These are phyloP conservation scores for Sclerotinia trifoliorum DNA, from an alignment of 2,329 filamentous ascomycete species.

Conservation along the genomic window DNA sequence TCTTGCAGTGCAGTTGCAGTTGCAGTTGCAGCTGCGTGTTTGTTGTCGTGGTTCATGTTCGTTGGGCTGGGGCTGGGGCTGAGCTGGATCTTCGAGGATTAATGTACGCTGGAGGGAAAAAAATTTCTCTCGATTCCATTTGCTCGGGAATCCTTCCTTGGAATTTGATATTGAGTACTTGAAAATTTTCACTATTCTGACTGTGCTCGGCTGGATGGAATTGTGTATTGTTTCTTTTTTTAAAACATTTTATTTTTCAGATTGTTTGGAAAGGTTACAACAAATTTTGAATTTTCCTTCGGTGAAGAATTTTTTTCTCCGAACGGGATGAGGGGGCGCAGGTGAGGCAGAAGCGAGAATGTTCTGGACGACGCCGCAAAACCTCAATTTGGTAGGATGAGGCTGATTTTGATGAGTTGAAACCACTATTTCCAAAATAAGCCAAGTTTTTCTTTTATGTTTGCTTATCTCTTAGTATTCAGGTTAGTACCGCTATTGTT, in stretches of 20 bases:
- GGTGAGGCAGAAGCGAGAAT: conserved; percentile 15
- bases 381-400: conserved; percentile 3
- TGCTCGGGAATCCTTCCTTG: conserved; percentile 9
- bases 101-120: background rate
- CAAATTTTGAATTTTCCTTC: background rate
- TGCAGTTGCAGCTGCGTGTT: background rate
- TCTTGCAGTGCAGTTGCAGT: background rate
- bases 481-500: background rate
- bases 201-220: background rate
- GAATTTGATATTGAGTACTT: background rate
- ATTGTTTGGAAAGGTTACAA: background rate
- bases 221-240: background rate
- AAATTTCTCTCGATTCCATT: background rate
- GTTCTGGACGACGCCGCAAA: conserved; percentile 19
- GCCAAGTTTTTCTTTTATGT: background rate
- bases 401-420: conserved; percentile 2
- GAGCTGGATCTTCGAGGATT: conserved; percentile 5
- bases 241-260: background rate
- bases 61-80: conserved; percentile 19
- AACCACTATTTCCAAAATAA: background rate
- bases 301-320: conserved; percentile 13
- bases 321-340: conserved; percentile 2
- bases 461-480: background rate
- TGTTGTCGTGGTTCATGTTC: conserved; percentile 17
- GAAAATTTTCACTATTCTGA: conserved; percentile 8